A percentile compares a stretch with the other conserved stretches of the same genome.
These are phyloP conservation scores for Gaeumannomyces tritici DNA, from an alignment of 2,329 filamentous ascomycete genomes.

Conservation along the genomic window DNA sequence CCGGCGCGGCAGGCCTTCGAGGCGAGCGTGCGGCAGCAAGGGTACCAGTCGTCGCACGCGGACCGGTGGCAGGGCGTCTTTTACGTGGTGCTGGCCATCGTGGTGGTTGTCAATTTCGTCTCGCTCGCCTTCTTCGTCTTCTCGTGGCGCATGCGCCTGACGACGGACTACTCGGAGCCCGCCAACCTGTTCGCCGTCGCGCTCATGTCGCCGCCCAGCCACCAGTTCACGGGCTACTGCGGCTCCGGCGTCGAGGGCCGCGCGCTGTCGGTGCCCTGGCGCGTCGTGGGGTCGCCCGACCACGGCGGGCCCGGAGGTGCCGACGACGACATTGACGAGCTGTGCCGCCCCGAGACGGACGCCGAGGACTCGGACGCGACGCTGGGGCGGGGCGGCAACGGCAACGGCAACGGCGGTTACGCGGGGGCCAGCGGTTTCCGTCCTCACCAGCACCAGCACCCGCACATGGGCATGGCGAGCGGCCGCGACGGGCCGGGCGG, in stretches of 20 bases:
- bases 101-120: constrained; percentile 58
- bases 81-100: constrained; percentile 53
- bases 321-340: not conserved
- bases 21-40: constrained; percentile 51
- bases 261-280: constrained; percentile 30
- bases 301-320: constrained; percentile 28
- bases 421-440: not conserved
- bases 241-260: constrained; percentile 23
- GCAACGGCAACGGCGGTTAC: not conserved
- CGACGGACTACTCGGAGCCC: constrained; percentile 71
- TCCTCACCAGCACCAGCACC: too few relatives aligned
- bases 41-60: constrained; percentile 60
- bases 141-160: constrained; percentile 21
- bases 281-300: constrained; percentile 28
- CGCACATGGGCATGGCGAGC: not conserved
- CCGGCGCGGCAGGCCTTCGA: constrained; percentile 50
- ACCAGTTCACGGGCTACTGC: constrained; percentile 26
- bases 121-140: constrained; percentile 45
- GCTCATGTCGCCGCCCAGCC: constrained; percentile 44
- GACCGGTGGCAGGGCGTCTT: constrained; percentile 55
- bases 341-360: not conserved
- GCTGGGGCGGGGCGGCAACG: not conserved
- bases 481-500: not conserved
- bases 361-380: not conserved
- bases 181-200: constrained; percentile 66